Percentiles rank a stretch among this genome's conserved stretches.
Conservation (phyloP, 1,284 basidiomycete genomes). For the Cerioporus squamosus region DNA sequence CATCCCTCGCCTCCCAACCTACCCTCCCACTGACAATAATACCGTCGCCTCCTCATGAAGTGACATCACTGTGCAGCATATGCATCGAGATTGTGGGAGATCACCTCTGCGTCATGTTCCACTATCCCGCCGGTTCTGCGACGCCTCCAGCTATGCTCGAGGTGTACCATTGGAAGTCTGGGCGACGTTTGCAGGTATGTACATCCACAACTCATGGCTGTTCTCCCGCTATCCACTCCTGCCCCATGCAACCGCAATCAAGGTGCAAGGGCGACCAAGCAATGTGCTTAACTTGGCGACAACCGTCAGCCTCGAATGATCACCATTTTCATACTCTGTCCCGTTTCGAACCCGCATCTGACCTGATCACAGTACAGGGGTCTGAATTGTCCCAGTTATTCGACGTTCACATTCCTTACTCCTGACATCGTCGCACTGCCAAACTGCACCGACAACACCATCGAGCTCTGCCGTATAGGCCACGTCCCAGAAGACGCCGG, state of each 20-base stretch:
- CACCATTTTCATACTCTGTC: no score
- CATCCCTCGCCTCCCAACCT: no score
- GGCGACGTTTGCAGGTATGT: slow-evolving; percentile 40
- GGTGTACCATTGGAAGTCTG: slow-evolving; percentile 49
- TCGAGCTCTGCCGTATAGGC: slow-evolving; percentile 26
- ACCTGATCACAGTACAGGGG: slow-evolving; percentile 6
- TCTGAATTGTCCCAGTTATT: slow-evolving; percentile 31
- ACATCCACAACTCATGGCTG: no score
- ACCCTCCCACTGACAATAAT: no score
- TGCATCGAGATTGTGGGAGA: slow-evolving; percentile 54
- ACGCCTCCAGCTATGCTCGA: slow-evolving; percentile 34
- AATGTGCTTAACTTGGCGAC: not conserved
- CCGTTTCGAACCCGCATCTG: not conserved
- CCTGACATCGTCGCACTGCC: slow-evolving; percentile 40
- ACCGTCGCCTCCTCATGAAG: no score
- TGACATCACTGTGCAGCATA: slow-evolving; percentile 34
- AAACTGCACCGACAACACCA: slow-evolving; percentile 21
- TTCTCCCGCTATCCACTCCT: no score
- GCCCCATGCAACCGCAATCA: no score
- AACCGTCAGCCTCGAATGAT: not conserved
- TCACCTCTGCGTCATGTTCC: slow-evolving; percentile 28
- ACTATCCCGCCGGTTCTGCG: slow-evolving; percentile 22
- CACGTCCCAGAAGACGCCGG: not conserved
- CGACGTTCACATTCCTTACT: slow-evolving; percentile 46
- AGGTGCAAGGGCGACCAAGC: no score